Evolutionary conservation across 352 stramenopile genomes (phyloP).

Genomic region (Pythium sukuiense): DNA sequence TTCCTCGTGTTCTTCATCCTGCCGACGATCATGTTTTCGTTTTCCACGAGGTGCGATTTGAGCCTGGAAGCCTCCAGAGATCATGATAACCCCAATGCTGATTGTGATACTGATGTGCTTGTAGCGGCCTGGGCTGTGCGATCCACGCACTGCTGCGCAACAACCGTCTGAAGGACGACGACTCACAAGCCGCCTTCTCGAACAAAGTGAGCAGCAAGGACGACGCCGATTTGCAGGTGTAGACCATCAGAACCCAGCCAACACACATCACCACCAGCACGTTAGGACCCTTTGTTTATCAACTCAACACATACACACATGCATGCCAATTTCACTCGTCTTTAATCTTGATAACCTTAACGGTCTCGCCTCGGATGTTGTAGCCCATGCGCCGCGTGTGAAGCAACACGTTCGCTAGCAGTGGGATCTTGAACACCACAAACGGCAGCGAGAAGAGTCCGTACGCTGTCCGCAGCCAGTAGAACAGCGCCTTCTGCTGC

Average conservation of each 20-base stretch:
- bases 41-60: slow-evolving; percentile 56
- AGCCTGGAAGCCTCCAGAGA: not conserved
- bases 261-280: slow-evolving; percentile 8
- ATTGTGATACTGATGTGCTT: slow-evolving; percentile 9
- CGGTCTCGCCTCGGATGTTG: slow-evolving; percentile 76
- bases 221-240: slow-evolving; percentile 48
- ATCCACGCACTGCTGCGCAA: slow-evolving; percentile 60
- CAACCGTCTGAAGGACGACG: slow-evolving; percentile 71
- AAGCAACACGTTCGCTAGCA: slow-evolving; percentile 81
- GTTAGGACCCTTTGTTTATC: slow-evolving; percentile 2
- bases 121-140: slow-evolving; percentile 45
- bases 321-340: slow-evolving; percentile 26
- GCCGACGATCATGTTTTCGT: slow-evolving; percentile 62
- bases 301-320: slow-evolving; percentile 9
- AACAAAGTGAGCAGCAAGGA: slow-evolving; percentile 25
- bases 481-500: slow-evolving; percentile 82
- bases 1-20: slow-evolving; percentile 79
- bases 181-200: slow-evolving; percentile 24
- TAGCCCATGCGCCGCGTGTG: slow-evolving; percentile 87
- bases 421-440: slow-evolving; percentile 84
- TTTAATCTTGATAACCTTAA: slow-evolving; percentile 45
- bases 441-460: slow-evolving; percentile 88
- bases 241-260: slow-evolving; percentile 17
- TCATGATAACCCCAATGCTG: not conserved
- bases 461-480: slow-evolving; percentile 87